Base-by-base conservation (phyloP, 2,329 filamentous ascomycete species). In the Aspergillus costaricaensis region DNA sequence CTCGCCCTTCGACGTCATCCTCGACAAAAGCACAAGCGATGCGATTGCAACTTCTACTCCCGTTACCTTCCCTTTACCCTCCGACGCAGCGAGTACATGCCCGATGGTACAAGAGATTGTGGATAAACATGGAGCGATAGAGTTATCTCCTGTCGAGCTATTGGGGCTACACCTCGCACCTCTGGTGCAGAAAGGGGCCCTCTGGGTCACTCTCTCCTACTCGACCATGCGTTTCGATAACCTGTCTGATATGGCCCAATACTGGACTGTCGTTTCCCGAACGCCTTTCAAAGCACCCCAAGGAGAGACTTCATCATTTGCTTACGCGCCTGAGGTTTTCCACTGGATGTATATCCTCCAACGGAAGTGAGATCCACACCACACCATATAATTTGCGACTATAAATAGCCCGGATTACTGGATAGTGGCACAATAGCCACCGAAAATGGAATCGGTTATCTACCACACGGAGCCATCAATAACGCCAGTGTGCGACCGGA, bases 11-110 rank as follows among this genome's bases (percentile, higher is more conserved):
- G 72, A 75, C 21, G 67, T 73, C 32, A 64, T 76, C 15, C 53
- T 76, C 1, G 74, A 76, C 55, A 76, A 76, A 59, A 75, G 74
- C 57, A 76, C 74, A 1, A 74, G 71, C 61, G 74, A 76, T 52
- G 71, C 74, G n/a, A 74, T 76, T 48, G 70, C 73, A 5, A 76
- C 74, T 2, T 66, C 63, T 10, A 44, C 62, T 60, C 27, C 67
- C 27, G 32, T 58, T 12, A 59, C 51, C 4, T 65, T 72, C n/a
- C 44, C 58, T 4, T 48, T 54, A 6, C 52, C 58, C 1, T 52
- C 65, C 5, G 60, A 66, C 21, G 8, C 36, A 5, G 32, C 62
- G 10, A 17, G 21, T 8, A 25, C 66, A 5, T 74, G 71, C 32
- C 71, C 72, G 1, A 62, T 55, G 0, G 60, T 75, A 3, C 55